Evolutionary conservation across 352 stramenopile genomes (phyloP), one percentile per base, ranked within the genome.

Genomic region (Globisporangium parvum): DNA sequence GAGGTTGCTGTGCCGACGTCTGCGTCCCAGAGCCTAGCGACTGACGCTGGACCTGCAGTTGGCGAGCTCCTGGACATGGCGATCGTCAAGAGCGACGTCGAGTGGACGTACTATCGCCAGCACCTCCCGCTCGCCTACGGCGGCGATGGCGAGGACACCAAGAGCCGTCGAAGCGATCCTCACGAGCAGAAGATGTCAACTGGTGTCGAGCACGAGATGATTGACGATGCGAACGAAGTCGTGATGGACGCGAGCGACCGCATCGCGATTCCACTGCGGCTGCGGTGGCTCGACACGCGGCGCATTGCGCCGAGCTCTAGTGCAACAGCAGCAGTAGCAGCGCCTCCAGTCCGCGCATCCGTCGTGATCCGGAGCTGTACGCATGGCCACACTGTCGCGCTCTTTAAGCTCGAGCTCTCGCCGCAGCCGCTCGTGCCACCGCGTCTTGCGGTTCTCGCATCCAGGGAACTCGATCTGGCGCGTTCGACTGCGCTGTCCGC

Each of bases 121-220:
- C 63, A 81, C 31, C 48, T 96, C 0, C 73, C 83, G 6, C 67
- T 85, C 12, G 67, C 76, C 18, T 89, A 78, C 52, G 70, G 71
- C 51, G 55, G 44, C 53, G 24, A 56, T 52, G 35, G 26, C 26
- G 3, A 31, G 6, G 26, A 31, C 1, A 31, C 26, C 3, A 31
- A 31, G 26, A 31, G 6, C 26, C 26, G 26, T 31, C 26, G 26
- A 31, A 6, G n/a, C 41, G 23, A 50, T 15, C 28, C 8, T 15
- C 11, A 15, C 18, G 41, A 46, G 14, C 41, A 23, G 41, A 18
- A 52, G 47, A 60, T 35, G 57, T 57, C 8, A 9, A 0, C 41
- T 47, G 69, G 71, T 9, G 70, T 98, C 5, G 93, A 98, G 63
- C 67, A 72, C 10, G 93, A 98, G 51, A 96, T 98, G 88, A 96